These are phyloP conservation scores for Phylloporus arenicola DNA, from an alignment of 768 basidiomycete species.

Conservation along the genomic window DNA sequence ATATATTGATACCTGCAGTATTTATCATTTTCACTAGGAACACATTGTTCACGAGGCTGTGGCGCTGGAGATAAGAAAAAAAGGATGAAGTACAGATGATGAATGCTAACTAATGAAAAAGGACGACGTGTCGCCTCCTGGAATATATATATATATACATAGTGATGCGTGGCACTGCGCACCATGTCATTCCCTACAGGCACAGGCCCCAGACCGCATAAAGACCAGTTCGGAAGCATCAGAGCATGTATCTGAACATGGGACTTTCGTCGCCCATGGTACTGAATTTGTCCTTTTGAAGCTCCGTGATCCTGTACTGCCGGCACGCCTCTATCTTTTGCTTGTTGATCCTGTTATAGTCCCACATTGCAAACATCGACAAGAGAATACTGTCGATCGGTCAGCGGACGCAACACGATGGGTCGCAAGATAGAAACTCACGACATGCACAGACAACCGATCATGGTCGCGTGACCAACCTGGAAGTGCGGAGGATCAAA, in stretches of 20 bases:
- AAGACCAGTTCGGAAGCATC: background rate
- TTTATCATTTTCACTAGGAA: background rate
- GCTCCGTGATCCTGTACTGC: conserved; percentile 1
- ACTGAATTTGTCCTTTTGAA: background rate
- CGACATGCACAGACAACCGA: background rate
- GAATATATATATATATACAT: background rate
- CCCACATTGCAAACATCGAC: conserved; percentile 2
- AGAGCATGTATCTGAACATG: conserved; percentile 4
- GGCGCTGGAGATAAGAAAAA: background rate
- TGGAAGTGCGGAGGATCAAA: background rate
- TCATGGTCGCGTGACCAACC: background rate
- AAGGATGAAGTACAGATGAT: background rate
- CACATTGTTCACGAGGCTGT: background rate
- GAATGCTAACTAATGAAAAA: background rate
- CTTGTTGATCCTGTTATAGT: conserved; percentile 1
- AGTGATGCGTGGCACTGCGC: background rate
- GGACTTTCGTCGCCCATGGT: conserved; percentile 4
- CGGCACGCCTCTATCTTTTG: background rate
- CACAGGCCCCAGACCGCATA: background rate
- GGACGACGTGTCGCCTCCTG: background rate
- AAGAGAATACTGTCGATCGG: background rate
- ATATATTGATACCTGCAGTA: background rate
- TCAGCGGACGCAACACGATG: background rate
- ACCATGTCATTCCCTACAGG: background rate
- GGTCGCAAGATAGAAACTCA: background rate